These are phyloP conservation scores for Metarhizium humberi DNA, from an alignment of 2,329 filamentous ascomycete genomes.

Conservation along the genomic window DNA sequence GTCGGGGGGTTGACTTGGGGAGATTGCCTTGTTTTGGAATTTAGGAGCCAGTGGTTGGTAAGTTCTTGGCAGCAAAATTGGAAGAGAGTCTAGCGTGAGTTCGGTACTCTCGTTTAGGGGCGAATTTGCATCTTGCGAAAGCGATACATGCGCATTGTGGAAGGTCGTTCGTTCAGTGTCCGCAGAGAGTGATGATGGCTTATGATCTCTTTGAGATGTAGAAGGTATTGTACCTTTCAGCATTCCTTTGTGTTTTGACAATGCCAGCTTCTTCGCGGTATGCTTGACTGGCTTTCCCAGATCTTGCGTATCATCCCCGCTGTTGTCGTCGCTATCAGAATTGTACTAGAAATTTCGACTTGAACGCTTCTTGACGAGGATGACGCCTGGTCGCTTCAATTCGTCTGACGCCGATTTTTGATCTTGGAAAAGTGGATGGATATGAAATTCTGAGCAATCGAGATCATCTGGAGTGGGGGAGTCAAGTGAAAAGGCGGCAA, in stretches of 20 bases:
- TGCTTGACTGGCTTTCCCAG: background rate
- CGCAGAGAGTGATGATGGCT: background rate
- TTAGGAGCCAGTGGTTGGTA: background rate
- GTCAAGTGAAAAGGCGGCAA: conserved; percentile 24
- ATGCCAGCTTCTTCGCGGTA: background rate
- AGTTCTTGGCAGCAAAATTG: background rate
- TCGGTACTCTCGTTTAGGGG: background rate
- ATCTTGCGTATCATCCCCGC: conserved; percentile 9
- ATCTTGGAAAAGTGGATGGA: conserved; percentile 26
- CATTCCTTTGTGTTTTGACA: background rate
- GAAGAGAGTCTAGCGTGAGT: background rate
- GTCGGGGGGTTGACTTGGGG: background rate
- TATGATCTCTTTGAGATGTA: background rate
- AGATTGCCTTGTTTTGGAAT: background rate
- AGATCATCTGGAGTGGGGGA: conserved; percentile 18
- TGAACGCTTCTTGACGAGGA: conserved; percentile 23
- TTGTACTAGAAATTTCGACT: conserved; percentile 28
- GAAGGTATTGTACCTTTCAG: background rate
- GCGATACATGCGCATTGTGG: background rate
- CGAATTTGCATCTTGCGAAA: background rate
- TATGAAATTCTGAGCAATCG: conserved; percentile 23
- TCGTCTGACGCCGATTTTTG: conserved; percentile 18
- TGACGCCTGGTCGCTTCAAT: conserved; percentile 22
- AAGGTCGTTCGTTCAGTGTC: background rate
- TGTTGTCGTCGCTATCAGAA: conserved; percentile 25